Conservation (phyloP, 2,329 filamentous ascomycete species). For the Alternaria triticimaculans region DNA sequence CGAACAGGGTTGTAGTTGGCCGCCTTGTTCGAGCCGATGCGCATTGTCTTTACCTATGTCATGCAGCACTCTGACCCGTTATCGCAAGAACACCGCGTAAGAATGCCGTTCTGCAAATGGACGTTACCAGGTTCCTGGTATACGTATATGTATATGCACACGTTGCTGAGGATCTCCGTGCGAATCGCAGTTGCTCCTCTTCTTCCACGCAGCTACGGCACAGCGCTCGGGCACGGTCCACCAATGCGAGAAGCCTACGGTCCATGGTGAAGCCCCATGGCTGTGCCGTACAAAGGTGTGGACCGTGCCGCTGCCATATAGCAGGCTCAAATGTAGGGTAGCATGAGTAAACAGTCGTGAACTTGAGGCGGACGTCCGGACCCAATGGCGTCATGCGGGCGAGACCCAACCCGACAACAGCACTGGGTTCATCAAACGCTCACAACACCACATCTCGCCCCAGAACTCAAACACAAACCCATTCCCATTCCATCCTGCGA, state of each 20-base stretch:
- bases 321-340: background rate
- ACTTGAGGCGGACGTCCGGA: background rate
- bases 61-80: slow-evolving; percentile 17
- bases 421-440: background rate
- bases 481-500: background rate
- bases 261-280: background rate
- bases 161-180: slow-evolving; percentile 6
- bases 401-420: background rate
- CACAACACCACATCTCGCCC: background rate
- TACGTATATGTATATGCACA: slow-evolving; percentile 15
- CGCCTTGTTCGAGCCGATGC: background rate
- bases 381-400: background rate
- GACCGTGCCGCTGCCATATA: background rate
- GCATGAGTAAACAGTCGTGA: background rate
- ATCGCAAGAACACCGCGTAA: slow-evolving; percentile 12
- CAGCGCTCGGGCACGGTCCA: background rate
- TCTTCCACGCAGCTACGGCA: background rate
- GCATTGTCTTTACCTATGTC: background rate
- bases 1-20: background rate
- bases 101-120: slow-evolving; percentile 2
- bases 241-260: background rate
- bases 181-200: slow-evolving; percentile 6
- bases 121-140: slow-evolving; percentile 23
- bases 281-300: background rate
- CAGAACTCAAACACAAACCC: background rate